Evolutionary conservation across 1,284 basidiomycete genomes (phyloP).

Genomic region (Tilletia indica): DNA sequence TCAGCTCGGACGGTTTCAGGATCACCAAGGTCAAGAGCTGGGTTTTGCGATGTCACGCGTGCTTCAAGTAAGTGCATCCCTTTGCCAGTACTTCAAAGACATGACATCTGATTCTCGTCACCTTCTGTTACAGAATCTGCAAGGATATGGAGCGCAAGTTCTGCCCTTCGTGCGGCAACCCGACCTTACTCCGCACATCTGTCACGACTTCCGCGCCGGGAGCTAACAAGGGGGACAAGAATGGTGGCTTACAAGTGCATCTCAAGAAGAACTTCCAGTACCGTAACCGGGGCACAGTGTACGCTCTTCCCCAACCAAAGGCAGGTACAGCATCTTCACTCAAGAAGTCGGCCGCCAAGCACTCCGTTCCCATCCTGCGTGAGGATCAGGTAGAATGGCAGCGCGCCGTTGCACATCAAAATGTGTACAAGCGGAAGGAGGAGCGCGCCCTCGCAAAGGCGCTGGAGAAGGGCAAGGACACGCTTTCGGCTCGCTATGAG

Average conservation of each 20-base stretch:
- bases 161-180: slow-evolving; percentile 94
- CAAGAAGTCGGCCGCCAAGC: slow-evolving; percentile 28
- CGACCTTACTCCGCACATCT: slow-evolving; percentile 84
- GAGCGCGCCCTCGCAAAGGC: slow-evolving; percentile 37
- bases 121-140: slow-evolving; percentile 69
- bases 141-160: slow-evolving; percentile 93
- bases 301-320: slow-evolving; percentile 87
- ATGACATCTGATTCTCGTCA: no score
- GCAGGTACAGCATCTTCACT: slow-evolving; percentile 62
- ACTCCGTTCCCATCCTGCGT: slow-evolving; percentile 39
- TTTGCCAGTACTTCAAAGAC: no score
- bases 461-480: slow-evolving; percentile 43
- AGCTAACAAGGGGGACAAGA: background rate
- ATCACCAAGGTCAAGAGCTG: slow-evolving; percentile 91
- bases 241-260: slow-evolving; percentile 45
- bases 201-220: slow-evolving; percentile 59
- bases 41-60: slow-evolving; percentile 95
- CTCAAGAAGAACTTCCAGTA: slow-evolving; percentile 72
- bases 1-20: slow-evolving; percentile 85
- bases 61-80: slow-evolving; percentile 81
- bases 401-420: slow-evolving; percentile 31
- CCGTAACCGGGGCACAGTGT: slow-evolving; percentile 84
- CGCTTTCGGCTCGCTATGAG: slow-evolving; percentile 47
- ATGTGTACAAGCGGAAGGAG: slow-evolving; percentile 24
- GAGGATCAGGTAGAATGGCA: slow-evolving; percentile 56